Evolutionary conservation across 345 rosid species (phyloP).

Genomic region (Streptanthus diversifolius): DNA sequence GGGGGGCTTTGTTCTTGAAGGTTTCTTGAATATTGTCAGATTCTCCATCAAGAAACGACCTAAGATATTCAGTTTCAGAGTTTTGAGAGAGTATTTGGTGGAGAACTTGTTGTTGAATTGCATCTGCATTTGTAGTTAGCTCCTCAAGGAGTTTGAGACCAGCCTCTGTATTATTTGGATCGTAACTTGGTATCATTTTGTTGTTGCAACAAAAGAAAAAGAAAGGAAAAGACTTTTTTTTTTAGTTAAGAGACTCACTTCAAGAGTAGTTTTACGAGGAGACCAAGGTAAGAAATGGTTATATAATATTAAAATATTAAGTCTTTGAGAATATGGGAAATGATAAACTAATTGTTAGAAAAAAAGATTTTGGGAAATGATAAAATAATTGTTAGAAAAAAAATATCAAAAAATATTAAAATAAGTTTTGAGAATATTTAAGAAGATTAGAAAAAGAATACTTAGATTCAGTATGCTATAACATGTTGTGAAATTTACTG

Average conservation of each 20-base stretch:
- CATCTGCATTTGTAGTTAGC: constrained; percentile 58
- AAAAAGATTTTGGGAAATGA: too few relatives aligned
- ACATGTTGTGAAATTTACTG: background rate
- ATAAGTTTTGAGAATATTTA: too few relatives aligned
- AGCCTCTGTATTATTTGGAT: constrained; percentile 64
- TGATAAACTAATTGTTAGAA: background rate
- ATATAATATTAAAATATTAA: background rate
- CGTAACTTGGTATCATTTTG: constrained; percentile 59
- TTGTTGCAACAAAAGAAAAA: background rate
- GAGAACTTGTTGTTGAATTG: constrained; percentile 55
- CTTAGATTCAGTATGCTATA: too few relatives aligned
- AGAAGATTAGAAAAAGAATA: too few relatives aligned
- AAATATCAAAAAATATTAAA: too few relatives aligned
- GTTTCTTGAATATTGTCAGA: constrained; percentile 36
- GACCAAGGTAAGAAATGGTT: background rate
- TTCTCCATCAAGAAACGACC: constrained; percentile 46
- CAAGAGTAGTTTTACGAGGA: background rate
- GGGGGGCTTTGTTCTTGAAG: constrained; percentile 68
- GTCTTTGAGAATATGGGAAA: background rate
- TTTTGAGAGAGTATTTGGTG: constrained; percentile 54
- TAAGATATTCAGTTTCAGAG: constrained; percentile 60
- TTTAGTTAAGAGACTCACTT: background rate
- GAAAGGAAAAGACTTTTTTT: background rate
- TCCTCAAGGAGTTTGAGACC: constrained; percentile 72
- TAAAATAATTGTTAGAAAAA: too few relatives aligned